phyloP scores from a whole-genome alignment of 176 grass and related monocot genomes.

The Oropetium thomaeum region DNA sequence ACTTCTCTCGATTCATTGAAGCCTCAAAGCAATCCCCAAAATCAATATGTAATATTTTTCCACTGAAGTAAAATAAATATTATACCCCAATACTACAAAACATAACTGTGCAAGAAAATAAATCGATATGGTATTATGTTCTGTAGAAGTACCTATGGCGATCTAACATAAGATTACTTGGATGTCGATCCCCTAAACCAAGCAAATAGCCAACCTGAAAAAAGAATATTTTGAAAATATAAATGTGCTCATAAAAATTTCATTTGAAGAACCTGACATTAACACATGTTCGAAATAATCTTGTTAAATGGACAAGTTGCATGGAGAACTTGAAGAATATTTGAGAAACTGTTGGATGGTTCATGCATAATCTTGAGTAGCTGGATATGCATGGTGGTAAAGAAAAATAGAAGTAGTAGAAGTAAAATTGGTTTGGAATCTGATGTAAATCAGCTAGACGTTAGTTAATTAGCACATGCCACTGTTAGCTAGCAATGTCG shows the following conservation, averaged over 20 bases:
- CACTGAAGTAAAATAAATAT: constrained; percentile 52
- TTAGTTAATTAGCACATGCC: no score
- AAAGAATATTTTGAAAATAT: constrained; percentile 28
- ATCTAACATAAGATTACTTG: constrained; percentile 98
- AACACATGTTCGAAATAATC: no score
- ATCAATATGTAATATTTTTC: constrained; percentile 99
- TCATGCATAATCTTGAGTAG: no score
- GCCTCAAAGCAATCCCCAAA: constrained; percentile 99
- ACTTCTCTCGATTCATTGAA: constrained; percentile 97
- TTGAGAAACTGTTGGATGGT: no score
- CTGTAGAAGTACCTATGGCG: constrained; percentile 57
- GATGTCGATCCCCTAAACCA: constrained; percentile 94
- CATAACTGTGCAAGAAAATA: neutral
- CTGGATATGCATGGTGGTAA: no score
- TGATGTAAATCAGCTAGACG: no score
- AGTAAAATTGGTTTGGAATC: no score
- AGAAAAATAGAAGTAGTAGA: no score
- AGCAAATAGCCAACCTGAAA: constrained; percentile 96
- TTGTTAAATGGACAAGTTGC: no score
- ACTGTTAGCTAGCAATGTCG: no score
- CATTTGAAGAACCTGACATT: constrained; percentile 15
- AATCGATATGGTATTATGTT: neutral
- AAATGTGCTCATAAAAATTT: constrained; percentile 7
- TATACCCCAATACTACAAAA: constrained; percentile 8
- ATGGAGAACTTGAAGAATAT: no score